Base-by-base conservation (phyloP, 2,329 filamentous ascomycete species). In the Cordyceps sp. region DNA sequence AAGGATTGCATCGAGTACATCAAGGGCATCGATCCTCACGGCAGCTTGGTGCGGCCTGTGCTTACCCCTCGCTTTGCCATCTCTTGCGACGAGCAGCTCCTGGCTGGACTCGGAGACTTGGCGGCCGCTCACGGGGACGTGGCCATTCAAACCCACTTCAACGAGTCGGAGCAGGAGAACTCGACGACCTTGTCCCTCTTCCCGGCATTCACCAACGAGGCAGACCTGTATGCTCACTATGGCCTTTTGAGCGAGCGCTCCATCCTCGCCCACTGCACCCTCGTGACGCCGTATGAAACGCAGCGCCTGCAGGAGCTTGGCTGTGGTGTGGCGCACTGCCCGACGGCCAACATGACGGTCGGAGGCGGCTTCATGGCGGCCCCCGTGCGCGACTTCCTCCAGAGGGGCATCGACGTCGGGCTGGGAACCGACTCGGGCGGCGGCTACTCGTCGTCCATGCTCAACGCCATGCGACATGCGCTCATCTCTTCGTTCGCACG, bases 241-340 rank as follows among this genome's bases (percentile, higher is more conserved):
- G 61, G 61, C 0, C 50, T 80, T 4, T 54, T 81, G 6, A 64
- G 54, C 1, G 37, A 52, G 4, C 60, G 66, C 8, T 64, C 67
- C 1, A 75, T 80, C 34, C 61, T 80, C 1, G 76, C 75, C 0
- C 76, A 80, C 44, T 78, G 73, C 50, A 78, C 70, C 34, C 63
- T 69, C 44, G 66, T 78, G 51, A 61, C 55, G 5, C 61, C 69
- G 3, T 56, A 65, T 20, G 75, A 80, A 46, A 61, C 67, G 29
- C 39, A 48, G 1, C 53, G 55, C 5, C 41, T 78, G 2, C 41
- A 48, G 12, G 46, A 53, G 8, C 52, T 69, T 8, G 49, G 50
- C 0, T 76, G 71, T 39, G 72, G 73, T 14, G 57, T 78, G 2
- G 69, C 73, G 0, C 73, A 78, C 42, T 78, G 73, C 36, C 74